A percentile compares a stretch with the other conserved stretches of the same genome.
Evolutionary conservation across 2,329 filamentous ascomycete species (phyloP).

Genomic region (Gnomoniopsis smithogilvyi): DNA sequence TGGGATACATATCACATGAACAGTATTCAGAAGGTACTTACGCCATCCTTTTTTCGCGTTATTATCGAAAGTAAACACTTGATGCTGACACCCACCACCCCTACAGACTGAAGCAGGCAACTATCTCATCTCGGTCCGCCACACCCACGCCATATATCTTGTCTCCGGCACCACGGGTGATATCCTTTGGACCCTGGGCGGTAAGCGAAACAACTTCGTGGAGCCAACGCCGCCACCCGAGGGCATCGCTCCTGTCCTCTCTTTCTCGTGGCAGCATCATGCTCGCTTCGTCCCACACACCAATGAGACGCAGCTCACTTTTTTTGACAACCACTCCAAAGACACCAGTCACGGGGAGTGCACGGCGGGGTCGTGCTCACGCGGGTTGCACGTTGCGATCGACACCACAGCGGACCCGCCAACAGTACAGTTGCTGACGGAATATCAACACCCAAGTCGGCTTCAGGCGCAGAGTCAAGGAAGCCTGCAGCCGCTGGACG

Average conservation of each 20-base stretch:
- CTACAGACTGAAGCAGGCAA: constrained; percentile 35
- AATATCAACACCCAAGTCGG: constrained; percentile 35
- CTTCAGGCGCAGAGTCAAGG: constrained; percentile 37
- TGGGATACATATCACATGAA: constrained; percentile 59
- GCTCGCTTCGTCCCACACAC: constrained; percentile 35
- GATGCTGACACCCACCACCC: background rate
- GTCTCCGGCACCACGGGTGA: constrained; percentile 47
- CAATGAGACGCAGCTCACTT: constrained; percentile 26
- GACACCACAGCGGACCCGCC: constrained; percentile 30
- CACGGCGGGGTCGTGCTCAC: constrained; percentile 25
- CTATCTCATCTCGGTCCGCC: constrained; percentile 51
- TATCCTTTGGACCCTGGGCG: constrained; percentile 50
- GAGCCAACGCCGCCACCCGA: constrained; percentile 17
- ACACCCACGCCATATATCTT: constrained; percentile 43
- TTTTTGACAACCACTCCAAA: constrained; percentile 43
- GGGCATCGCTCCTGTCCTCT: constrained; percentile 16
- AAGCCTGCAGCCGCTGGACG: constrained; percentile 32
- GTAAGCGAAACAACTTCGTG: constrained; percentile 42
- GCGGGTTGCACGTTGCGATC: constrained; percentile 35
- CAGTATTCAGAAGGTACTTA: constrained; percentile 37
- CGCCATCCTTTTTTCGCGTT: background rate
- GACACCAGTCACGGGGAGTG: constrained; percentile 28
- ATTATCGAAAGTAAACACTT: background rate
- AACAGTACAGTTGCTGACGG: constrained; percentile 38
- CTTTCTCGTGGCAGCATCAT: constrained; percentile 44